These are phyloP conservation scores for Hygrophorus russula DNA, from an alignment of 768 basidiomycete species.

Conservation along the genomic window DNA sequence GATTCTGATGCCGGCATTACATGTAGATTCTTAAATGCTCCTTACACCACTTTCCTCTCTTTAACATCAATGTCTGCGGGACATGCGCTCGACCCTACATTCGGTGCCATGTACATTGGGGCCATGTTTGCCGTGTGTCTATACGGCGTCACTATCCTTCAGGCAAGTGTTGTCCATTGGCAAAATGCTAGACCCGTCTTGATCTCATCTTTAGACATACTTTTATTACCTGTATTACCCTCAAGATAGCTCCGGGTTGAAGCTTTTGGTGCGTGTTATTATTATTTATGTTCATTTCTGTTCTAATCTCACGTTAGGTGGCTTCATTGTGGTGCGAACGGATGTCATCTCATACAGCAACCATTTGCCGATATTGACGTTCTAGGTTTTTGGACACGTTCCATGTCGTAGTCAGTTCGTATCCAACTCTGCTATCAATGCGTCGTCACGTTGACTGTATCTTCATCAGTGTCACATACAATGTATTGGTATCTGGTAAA, in stretches of 20 bases:
- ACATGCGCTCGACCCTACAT: not conserved
- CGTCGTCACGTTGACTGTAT: not conserved
- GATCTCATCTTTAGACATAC: slow-evolving; percentile 20
- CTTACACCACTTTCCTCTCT: too few species aligned
- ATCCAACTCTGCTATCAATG: not conserved
- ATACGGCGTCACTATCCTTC: slow-evolving; percentile 33
- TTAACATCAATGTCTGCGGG: not conserved
- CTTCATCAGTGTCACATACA: slow-evolving; percentile 26
- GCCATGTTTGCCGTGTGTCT: slow-evolving; percentile 10
- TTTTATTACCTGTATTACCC: slow-evolving; percentile 31
- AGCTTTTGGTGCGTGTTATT: slow-evolving; percentile 20
- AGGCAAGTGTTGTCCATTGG: slow-evolving; percentile 16
- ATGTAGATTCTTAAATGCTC: too few species aligned
- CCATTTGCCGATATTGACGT: not conserved
- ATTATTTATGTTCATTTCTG: not conserved
- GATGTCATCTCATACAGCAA: too few species aligned
- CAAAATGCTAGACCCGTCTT: not conserved
- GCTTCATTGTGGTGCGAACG: too few species aligned
- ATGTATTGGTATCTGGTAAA: slow-evolving; percentile 32
- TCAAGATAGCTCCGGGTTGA: slow-evolving; percentile 21
- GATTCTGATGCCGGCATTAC: too few species aligned
- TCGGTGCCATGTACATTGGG: slow-evolving; percentile 5
- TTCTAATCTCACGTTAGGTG: too few species aligned
- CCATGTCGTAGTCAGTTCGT: slow-evolving; percentile 29
- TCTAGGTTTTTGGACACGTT: slow-evolving; percentile 28